Evolutionary conservation across 371 early-diverging fungal genomes (phyloP), one percentile per base, ranked within the genome.

Genomic region (Fennellomyces sp.): DNA sequence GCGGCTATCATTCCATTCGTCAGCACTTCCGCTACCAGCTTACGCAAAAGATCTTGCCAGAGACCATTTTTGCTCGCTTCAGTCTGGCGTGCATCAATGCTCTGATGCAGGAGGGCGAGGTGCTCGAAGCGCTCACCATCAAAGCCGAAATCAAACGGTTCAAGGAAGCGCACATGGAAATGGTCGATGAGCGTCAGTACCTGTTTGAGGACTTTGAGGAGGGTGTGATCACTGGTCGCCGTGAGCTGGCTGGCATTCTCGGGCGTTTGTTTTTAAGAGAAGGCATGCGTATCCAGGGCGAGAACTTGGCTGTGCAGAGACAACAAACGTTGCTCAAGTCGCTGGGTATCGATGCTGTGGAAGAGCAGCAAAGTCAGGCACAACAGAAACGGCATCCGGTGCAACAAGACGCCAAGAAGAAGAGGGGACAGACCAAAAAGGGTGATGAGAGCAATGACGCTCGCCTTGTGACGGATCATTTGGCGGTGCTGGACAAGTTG

Each of bases 181-280:
- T 84, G 39, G 76, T 84, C 21, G 80, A 82, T 52, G 82, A 81
- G 47, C 72, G 88, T 1, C 80, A 84, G 68, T 79, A 82, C 55
- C 63, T 88, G 21, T 70, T 84, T 7, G 79, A 84, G n/a, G 82
- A 87, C 39, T 88, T 83, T 67, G 82, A 80, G 4, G 88, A 88
- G 52, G 91, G 91, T 10, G 68, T 91, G 42, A 68, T 80, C 38
- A 84, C 82, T 0, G 91, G 91, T 28, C 77, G 89, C 17, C 77
- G 80, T 29, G 87, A 87, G 51, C 67, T 91, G 35, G 86, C 88
- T 0, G 90, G 87, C 26, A 78, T 91, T 48, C 63, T 88, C 7
- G 90, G 90, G 12, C 85, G 87, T 58, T 68, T 88, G 60, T 85
- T 88, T 72, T 77, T 91, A 54, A 83, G 84, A 31, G 91, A 91